Evolutionary conservation across 1,284 basidiomycete species (phyloP).

Genomic region (Fomitopsis pinicola): DNA sequence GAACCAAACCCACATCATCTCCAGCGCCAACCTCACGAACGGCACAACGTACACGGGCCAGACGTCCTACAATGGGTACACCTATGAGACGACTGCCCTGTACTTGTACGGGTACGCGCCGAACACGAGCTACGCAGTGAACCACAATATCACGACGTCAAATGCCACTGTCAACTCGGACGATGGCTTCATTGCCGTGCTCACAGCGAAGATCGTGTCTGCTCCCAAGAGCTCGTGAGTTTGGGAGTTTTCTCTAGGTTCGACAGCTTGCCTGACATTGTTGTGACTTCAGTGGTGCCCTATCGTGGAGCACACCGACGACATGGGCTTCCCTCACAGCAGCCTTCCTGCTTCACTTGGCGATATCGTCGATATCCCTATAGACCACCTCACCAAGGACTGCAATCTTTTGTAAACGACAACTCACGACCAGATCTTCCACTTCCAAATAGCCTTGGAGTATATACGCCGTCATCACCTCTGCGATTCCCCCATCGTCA

Average conservation of each 20-base stretch:
- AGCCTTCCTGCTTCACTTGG: background rate
- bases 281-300: background rate
- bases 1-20: conserved; percentile 41
- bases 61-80: conserved; percentile 56
- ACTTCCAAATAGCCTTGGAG: background rate
- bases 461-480: background rate
- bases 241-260: conserved; percentile 11
- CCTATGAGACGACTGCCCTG: conserved; percentile 63
- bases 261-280: background rate
- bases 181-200: conserved; percentile 83
- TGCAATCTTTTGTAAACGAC: background rate
- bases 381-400: conserved; percentile 3
- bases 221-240: conserved; percentile 26
- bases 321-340: background rate
- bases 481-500: background rate
- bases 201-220: conserved; percentile 67
- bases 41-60: conserved; percentile 51
- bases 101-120: conserved; percentile 68
- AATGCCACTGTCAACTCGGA: conserved; percentile 58
- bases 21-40: conserved; percentile 55
- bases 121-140: conserved; percentile 73
- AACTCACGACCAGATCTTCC: background rate
- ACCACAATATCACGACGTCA: conserved; percentile 68
- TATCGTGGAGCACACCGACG: background rate
- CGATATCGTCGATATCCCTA: conserved; percentile 1